Percentiles rank a stretch among this genome's conserved stretches.
These are phyloP conservation scores for Capsicum rhomboideum DNA, from an alignment of 257 asterid genomes.

Conservation along the genomic window DNA sequence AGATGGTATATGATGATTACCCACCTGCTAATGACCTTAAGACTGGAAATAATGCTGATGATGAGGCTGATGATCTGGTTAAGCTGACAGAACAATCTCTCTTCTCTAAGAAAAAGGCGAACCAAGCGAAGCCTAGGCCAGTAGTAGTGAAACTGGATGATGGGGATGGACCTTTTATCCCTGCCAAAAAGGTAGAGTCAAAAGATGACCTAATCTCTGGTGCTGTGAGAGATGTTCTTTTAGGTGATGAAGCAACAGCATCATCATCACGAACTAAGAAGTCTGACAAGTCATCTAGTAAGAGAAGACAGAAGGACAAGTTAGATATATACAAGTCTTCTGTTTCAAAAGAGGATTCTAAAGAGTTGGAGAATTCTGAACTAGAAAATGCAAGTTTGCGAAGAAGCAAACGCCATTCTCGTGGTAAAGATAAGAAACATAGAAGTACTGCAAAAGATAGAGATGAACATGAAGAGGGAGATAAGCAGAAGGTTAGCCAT, in stretches of 20 bases:
- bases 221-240: slow-evolving; percentile 79
- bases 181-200: slow-evolving; percentile 25
- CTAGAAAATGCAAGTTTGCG: slow-evolving; percentile 26
- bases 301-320: slow-evolving; percentile 36
- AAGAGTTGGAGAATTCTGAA: slow-evolving; percentile 22
- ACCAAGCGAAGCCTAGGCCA: slow-evolving; percentile 67
- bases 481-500: slow-evolving; percentile 37
- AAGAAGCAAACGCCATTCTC: slow-evolving; percentile 36
- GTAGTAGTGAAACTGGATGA: slow-evolving; percentile 85
- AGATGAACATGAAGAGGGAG: slow-evolving; percentile 41
- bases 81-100: slow-evolving; percentile 77
- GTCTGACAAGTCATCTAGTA: slow-evolving; percentile 31
- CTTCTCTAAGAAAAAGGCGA: slow-evolving; percentile 42
- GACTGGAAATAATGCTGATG: slow-evolving; percentile 25
- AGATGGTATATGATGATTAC: slow-evolving; percentile 36
- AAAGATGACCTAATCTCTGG: slow-evolving; percentile 63
- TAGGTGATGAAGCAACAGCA: slow-evolving; percentile 58
- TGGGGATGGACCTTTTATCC: slow-evolving; percentile 31
- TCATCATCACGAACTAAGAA: slow-evolving; percentile 42
- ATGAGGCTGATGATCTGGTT: slow-evolving; percentile 47
- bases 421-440: slow-evolving; percentile 51
- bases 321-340: slow-evolving; percentile 7
- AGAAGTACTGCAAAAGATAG: slow-evolving; percentile 37
- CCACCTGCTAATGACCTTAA: slow-evolving; percentile 70
- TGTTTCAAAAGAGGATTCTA: slow-evolving; percentile 17